Evolutionary conservation across 2,329 filamentous ascomycete genomes (phyloP), one percentile per base, ranked within the genome.

Genomic region (Aspergillus transmontanensis): DNA sequence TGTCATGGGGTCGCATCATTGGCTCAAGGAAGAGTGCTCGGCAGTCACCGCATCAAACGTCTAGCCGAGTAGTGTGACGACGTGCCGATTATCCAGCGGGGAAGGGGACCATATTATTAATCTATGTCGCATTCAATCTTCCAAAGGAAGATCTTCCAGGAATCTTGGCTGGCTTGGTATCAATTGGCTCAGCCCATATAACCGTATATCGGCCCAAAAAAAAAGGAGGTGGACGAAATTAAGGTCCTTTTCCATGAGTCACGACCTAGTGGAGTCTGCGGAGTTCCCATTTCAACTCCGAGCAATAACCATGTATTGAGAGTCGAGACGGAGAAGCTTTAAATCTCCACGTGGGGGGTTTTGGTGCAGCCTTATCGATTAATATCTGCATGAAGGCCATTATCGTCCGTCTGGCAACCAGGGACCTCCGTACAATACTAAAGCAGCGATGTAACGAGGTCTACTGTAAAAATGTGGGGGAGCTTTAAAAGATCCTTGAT

Each of bases 11-110:
- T 39, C 16, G 3, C 12, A 45, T 55, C 39, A 46, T 45, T 45
- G 53, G 41, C 26, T 50, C 39, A 56, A 51, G 59, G 41, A 41
- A 21, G 21, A 14, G 39, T 32, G 9, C 21, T 32, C 34, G 36
- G 50, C 34, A 58, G 57, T 51, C 45, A 51, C 21, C 12, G 28
- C 23, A 30, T 39, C n/a, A 55, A 32, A 51, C 48, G 48, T 32
- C 19, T 51, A 51, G 48, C 23, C 23, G 32, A 48, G 54, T 57
- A 36, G 41, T 34, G 54, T 23, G 46, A 32, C 61, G 45, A n/a
- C 58, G 65, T 72, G 70, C 70, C 70, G 70, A 64, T 71, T 71
- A 72, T 70, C 69, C 69, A 72, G 60, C 60, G 62, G 63, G 59
- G 64, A 60, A 64, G 41, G 46, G 6, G 48, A 34, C 28, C 43